Evolutionary conservation across 2,329 filamentous ascomycete genomes (phyloP).

Genomic region (Aspergillus niger): DNA sequence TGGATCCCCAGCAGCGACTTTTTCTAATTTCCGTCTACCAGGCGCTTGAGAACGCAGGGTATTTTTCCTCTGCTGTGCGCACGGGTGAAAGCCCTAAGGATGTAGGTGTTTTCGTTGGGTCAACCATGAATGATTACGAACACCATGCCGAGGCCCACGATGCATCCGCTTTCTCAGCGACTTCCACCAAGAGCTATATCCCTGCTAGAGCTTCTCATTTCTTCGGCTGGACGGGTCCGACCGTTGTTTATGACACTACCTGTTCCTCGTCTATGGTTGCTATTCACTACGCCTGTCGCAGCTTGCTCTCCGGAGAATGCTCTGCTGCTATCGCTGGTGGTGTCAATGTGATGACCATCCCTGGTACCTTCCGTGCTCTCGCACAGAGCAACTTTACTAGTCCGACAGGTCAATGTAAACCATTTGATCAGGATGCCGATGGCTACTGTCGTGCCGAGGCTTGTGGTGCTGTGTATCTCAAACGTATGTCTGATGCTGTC

Average conservation of each 20-base stretch:
- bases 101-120: constrained; percentile 34
- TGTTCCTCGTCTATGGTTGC: constrained; percentile 46
- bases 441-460: constrained; percentile 57
- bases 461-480: constrained; percentile 49
- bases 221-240: constrained; percentile 50
- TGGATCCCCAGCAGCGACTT: constrained; percentile 36
- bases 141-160: constrained; percentile 30
- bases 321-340: constrained; percentile 39
- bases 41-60: constrained; percentile 36
- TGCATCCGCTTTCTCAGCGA: constrained; percentile 32
- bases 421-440: constrained; percentile 51
- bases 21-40: constrained; percentile 34
- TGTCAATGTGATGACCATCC: constrained; percentile 33
- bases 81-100: constrained; percentile 3
- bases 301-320: constrained; percentile 28
- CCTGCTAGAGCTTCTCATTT: constrained; percentile 42
- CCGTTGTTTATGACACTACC: constrained; percentile 46
- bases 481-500: constrained; percentile 48
- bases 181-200: constrained; percentile 22
- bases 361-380: constrained; percentile 29
- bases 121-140: constrained; percentile 29
- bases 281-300: constrained; percentile 28
- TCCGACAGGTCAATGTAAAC: constrained; percentile 50
- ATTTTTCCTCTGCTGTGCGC: constrained; percentile 16
- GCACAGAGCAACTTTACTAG: constrained; percentile 46